Conservation (phyloP, 1,284 basidiomycete genomes). For the Ceratobasidium sp. region DNA sequence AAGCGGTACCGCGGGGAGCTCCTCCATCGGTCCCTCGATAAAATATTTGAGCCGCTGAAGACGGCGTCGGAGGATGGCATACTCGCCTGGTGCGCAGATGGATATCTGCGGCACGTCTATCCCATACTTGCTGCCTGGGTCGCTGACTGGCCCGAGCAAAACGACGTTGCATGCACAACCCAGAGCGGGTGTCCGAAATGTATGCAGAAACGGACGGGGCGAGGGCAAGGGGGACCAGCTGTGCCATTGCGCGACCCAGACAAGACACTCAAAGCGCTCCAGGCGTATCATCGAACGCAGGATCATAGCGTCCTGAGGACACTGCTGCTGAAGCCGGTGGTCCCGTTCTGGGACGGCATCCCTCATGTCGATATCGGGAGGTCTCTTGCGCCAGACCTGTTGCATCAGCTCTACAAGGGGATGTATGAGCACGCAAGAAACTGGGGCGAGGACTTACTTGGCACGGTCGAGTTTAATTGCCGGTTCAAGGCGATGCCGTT, state of each 20-base stretch:
- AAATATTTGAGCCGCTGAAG: constrained; percentile 26
- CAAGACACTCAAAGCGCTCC: no score
- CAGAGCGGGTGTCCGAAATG: constrained; percentile 10
- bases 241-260: no score
- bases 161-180: constrained; percentile 1
- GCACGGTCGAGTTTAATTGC: no score
- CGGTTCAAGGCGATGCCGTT: no score
- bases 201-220: not conserved
- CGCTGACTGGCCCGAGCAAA: constrained; percentile 20
- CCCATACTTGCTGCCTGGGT: constrained; percentile 30
- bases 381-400: not conserved
- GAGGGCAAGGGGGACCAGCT: no score
- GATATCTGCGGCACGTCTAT: constrained; percentile 25
- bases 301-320: no score
- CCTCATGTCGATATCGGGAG: no score
- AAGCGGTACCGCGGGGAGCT: not conserved
- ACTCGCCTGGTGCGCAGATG: constrained; percentile 14
- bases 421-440: constrained; percentile 47
- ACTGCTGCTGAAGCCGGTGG: no score
- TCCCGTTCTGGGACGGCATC: no score
- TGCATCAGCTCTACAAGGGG: constrained; percentile 1
- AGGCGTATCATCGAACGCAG: not conserved
- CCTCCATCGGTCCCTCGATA: constrained; percentile 38
- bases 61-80: constrained; percentile 8
- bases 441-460: not conserved